These are phyloP conservation scores for Conoideocrella luteorostrata DNA, from an alignment of 2,329 filamentous ascomycete genomes.

Conservation along the genomic window DNA sequence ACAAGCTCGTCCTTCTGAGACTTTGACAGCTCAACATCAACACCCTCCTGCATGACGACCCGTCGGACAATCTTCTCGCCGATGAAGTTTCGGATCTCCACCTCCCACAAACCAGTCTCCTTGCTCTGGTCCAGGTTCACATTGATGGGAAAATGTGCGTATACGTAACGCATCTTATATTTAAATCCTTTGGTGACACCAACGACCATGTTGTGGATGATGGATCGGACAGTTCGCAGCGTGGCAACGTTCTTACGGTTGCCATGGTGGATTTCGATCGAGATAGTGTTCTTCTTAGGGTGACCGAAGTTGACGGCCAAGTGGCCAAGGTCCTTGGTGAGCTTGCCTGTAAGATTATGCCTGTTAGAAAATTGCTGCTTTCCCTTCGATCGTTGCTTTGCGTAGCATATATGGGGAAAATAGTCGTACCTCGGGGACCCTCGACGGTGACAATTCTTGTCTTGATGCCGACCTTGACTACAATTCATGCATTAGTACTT, in stretches of 20 bases:
- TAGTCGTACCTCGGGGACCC: conserved; percentile 85
- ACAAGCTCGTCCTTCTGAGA: conserved; percentile 97
- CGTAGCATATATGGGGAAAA: too few species aligned
- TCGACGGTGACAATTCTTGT: conserved; percentile 94
- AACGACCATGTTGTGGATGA: conserved; percentile 98
- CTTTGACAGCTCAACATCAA: conserved; percentile 84
- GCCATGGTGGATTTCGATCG: conserved; percentile 98
- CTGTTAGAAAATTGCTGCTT: too few species aligned
- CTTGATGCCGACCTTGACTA: conserved; percentile 98
- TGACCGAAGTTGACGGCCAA: conserved; percentile 92
- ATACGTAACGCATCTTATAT: conserved; percentile 99
- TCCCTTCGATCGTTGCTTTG: too few species aligned
- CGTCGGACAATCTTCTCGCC: conserved; percentile 98
- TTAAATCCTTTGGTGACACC: conserved; percentile 99
- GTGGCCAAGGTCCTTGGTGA: conserved; percentile 94
- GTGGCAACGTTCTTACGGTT: conserved; percentile 95
- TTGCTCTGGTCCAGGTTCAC: conserved; percentile 96
- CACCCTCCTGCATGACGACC: conserved; percentile 82
- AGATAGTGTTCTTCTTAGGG: conserved; percentile 79
- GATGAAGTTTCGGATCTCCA: conserved; percentile 99
- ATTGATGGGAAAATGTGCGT: conserved; percentile 99
- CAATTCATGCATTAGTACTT: conserved; percentile 16
- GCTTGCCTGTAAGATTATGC: conserved; percentile 72
- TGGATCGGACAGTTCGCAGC: conserved; percentile 92
- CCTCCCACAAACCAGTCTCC: conserved; percentile 80